These are phyloP conservation scores for Hypoxylon sp. DNA, from an alignment of 2,329 filamentous ascomycete genomes.

Conservation along the genomic window DNA sequence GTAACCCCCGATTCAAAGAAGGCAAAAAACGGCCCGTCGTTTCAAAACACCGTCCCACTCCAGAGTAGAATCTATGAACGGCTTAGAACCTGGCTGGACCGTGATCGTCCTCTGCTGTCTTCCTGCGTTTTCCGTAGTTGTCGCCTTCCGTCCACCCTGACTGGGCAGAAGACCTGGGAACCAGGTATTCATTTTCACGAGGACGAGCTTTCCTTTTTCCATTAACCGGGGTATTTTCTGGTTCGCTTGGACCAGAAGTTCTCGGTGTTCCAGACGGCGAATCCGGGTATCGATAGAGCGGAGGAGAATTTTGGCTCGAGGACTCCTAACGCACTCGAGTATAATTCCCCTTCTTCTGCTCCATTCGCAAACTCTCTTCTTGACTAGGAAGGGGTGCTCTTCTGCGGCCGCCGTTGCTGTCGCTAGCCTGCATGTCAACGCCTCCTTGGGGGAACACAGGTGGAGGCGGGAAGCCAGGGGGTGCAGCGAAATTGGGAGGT, in stretches of 20 bases:
- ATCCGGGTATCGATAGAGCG: background rate
- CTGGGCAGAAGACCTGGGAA: background rate
- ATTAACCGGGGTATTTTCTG: background rate
- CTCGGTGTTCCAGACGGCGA: background rate
- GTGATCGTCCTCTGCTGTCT: background rate
- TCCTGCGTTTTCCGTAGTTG: background rate
- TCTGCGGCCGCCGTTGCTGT: constrained; percentile 56
- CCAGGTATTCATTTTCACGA: background rate
- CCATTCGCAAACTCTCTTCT: constrained; percentile 83
- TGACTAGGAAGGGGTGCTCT: constrained; percentile 85
- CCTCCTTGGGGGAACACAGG: constrained; percentile 46
- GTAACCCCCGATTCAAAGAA: background rate
- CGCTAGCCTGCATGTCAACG: constrained; percentile 41
- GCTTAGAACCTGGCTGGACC: background rate
- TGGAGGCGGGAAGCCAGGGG: constrained; percentile 55
- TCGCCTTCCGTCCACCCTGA: background rate
- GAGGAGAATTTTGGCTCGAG: background rate
- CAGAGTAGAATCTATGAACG: background rate
- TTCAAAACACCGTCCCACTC: background rate
- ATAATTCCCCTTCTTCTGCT: constrained; percentile 77
- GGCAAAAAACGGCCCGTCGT: background rate
- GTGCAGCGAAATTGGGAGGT: constrained; percentile 60
- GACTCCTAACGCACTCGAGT: constrained; percentile 64
- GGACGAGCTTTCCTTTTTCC: background rate
- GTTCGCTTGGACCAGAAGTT: background rate